Evolutionary conservation across 371 early-diverging fungal genomes (phyloP).

Genomic region (Coemansia sp.): DNA sequence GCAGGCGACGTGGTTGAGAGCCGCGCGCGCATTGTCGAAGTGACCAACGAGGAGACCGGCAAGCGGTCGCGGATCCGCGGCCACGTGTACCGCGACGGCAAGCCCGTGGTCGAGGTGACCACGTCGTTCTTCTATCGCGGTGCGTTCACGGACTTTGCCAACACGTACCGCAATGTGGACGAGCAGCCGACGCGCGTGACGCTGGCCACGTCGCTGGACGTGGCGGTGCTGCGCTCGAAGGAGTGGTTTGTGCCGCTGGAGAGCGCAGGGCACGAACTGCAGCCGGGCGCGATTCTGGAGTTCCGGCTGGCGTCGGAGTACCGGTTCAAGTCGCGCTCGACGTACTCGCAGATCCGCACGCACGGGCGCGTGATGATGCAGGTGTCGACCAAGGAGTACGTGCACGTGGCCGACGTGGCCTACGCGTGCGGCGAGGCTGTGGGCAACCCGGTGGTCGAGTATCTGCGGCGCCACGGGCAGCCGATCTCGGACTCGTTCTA

Average conservation of each 20-base stretch:
- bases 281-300: constrained; percentile 71
- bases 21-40: constrained; percentile 55
- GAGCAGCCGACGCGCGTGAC: constrained; percentile 84
- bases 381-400: constrained; percentile 63
- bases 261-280: constrained; percentile 65
- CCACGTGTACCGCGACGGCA: constrained; percentile 52
- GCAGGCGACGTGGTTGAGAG: constrained; percentile 86
- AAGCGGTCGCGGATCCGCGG: constrained; percentile 92
- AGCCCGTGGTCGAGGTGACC: constrained; percentile 48
- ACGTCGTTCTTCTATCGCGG: constrained; percentile 92
- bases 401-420: constrained; percentile 80
- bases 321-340: constrained; percentile 70
- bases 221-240: constrained; percentile 86
- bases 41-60: constrained; percentile 61
- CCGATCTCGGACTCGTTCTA: constrained; percentile 47
- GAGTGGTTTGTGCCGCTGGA: constrained; percentile 84
- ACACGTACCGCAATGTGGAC: constrained; percentile 43
- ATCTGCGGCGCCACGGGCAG: constrained; percentile 48
- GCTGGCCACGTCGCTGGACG: constrained; percentile 67
- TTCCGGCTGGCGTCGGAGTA: constrained; percentile 77
- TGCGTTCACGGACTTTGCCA: constrained; percentile 75
- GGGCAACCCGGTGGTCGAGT: constrained; percentile 52
- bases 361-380: constrained; percentile 81
- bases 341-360: constrained; percentile 71
- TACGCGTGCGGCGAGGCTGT: constrained; percentile 64